Evolutionary conservation across 345 rosid species (phyloP).

Genomic region (Gossypium sturtianum): DNA sequence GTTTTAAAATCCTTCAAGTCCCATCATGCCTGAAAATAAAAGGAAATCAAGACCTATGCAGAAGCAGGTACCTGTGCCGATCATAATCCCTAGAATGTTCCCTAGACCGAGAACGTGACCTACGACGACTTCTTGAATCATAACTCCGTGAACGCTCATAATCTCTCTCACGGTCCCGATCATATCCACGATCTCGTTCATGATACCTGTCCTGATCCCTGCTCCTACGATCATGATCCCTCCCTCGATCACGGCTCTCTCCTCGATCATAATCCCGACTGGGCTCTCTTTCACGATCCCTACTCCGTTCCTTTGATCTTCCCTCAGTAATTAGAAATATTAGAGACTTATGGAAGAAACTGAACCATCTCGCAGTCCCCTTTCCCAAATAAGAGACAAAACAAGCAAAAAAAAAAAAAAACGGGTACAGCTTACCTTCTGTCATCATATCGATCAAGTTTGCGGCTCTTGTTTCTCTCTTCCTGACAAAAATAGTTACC

Average conservation of each 20-base stretch:
- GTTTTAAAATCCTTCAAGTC: neutral
- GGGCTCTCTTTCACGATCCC: constrained; percentile 28
- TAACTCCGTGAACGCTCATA: constrained; percentile 62
- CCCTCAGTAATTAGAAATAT: constrained; percentile 1
- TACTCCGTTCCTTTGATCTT: constrained; percentile 74
- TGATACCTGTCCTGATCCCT: constrained; percentile 75
- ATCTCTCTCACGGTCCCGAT: constrained; percentile 60
- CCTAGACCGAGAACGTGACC: constrained; percentile 81
- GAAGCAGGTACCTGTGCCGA: constrained; percentile 59
- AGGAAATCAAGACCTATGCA: neutral
- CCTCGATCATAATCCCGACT: constrained; percentile 54
- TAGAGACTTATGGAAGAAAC: neutral
- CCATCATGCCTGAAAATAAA: neutral
- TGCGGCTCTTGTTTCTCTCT: constrained; percentile 67
- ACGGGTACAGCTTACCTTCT: constrained; percentile 29
- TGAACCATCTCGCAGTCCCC: neutral
- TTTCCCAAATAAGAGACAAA: neutral
- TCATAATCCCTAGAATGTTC: constrained; percentile 78
- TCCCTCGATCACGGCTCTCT: constrained; percentile 67
- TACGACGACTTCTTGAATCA: constrained; percentile 69
- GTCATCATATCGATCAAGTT: constrained; percentile 52
- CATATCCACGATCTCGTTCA: constrained; percentile 66
- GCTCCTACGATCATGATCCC: constrained; percentile 84
- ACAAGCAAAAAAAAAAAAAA: neutral
- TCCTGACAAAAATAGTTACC: constrained; percentile 51